phyloP scores from a whole-genome alignment of 352 stramenopile species.

The Phytophthora boehmeriae region DNA sequence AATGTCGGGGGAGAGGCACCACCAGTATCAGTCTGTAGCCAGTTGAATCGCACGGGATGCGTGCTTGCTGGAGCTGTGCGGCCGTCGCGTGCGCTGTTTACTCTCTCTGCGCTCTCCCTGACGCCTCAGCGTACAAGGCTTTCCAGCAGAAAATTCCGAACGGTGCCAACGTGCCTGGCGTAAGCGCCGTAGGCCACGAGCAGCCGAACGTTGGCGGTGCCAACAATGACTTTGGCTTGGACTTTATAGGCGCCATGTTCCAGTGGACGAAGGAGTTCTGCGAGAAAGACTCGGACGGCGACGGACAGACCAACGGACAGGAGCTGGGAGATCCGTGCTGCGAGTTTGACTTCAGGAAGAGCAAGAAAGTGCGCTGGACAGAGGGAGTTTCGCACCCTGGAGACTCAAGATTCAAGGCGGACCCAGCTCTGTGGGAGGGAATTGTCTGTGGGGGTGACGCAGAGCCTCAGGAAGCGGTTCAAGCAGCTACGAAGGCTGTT shows the following conservation, averaged over 20 bases:
- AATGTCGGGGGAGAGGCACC: too few relatives aligned
- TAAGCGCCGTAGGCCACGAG: constrained; percentile 40
- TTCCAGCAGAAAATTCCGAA: constrained; percentile 38
- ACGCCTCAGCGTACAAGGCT: constrained; percentile 22
- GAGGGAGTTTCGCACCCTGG: constrained; percentile 37
- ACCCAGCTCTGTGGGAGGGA: constrained; percentile 33
- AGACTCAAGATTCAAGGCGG: constrained; percentile 22
- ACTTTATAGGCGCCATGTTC: constrained; percentile 40
- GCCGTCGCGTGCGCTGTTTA: neutral
- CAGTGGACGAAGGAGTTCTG: constrained; percentile 55
- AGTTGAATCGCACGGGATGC: too few relatives aligned
- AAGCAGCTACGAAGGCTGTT: neutral
- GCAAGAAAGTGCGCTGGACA: constrained; percentile 33
- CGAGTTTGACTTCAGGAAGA: constrained; percentile 43
- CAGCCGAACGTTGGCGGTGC: constrained; percentile 20
- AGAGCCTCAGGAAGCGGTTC: neutral
- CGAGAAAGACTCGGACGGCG: constrained; percentile 39
- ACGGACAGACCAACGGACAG: constrained; percentile 34
- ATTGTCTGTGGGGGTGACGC: constrained; percentile 23
- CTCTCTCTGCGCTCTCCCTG: neutral
- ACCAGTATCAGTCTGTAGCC: too few relatives aligned
- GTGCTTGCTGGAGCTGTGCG: too few relatives aligned
- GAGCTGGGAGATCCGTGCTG: constrained; percentile 52
- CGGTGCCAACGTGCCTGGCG: constrained; percentile 33
- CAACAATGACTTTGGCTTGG: constrained; percentile 54